phyloP scores from a whole-genome alignment of 306 rosid genomes.

The Spatholobus suberectus region DNA sequence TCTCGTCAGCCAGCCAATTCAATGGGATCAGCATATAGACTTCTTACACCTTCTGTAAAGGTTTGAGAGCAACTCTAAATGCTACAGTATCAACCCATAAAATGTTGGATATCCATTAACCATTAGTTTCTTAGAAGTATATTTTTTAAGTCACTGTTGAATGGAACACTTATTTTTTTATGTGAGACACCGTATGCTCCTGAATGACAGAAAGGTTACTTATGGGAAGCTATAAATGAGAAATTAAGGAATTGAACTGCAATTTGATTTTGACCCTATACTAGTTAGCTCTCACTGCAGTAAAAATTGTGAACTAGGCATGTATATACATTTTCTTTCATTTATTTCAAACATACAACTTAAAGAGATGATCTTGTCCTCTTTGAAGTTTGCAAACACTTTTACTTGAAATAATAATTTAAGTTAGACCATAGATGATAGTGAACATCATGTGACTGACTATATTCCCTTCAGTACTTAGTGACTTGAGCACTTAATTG shows the following conservation, averaged over 20 bases:
- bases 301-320: conserved; percentile 1
- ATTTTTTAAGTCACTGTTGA: conserved; percentile 14
- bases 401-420: neutral
- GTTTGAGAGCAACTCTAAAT: conserved; percentile 49
- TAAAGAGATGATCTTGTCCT: neutral
- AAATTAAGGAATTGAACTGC: neutral
- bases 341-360: neutral
- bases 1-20: conserved; percentile 76
- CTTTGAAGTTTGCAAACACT: neutral
- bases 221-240: neutral
- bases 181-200: neutral
- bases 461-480: neutral
- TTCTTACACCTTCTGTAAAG: conserved; percentile 92
- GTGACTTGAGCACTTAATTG: neutral
- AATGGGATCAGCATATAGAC: conserved; percentile 73
- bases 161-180: neutral
- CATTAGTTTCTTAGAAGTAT: neutral
- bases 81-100: neutral
- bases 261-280: neutral
- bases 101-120: neutral
- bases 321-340: neutral
- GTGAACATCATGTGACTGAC: neutral
- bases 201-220: neutral
- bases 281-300: neutral
- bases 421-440: neutral